phyloP scores from a whole-genome alignment of 2,329 filamentous ascomycete genomes.

The Phaeosphaeriaceae sp. region DNA sequence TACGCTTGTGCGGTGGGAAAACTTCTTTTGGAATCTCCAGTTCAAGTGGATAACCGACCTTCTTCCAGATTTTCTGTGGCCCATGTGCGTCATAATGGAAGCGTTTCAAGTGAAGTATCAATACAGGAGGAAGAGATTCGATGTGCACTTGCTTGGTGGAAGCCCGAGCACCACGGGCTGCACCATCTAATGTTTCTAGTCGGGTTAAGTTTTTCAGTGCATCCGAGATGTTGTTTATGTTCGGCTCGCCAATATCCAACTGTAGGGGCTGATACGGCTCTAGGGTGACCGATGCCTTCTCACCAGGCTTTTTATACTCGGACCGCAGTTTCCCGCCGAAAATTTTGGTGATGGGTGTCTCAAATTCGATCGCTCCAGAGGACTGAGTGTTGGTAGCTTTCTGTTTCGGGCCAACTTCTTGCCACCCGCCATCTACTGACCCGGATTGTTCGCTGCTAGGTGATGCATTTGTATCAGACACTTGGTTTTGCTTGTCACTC shows the following conservation, averaged over 20 bases:
- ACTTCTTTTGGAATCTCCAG: conserved; percentile 92
- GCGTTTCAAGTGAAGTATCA: conserved; percentile 94
- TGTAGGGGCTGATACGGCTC: conserved; percentile 95
- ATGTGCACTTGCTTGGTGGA: conserved; percentile 96
- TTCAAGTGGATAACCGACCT: conserved; percentile 92
- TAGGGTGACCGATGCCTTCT: conserved; percentile 88
- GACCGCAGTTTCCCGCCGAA: conserved; percentile 92
- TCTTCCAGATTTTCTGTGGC: conserved; percentile 98
- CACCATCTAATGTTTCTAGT: conserved; percentile 82
- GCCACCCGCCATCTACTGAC: conserved; percentile 73
- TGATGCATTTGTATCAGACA: conserved; percentile 44
- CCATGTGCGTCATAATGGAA: conserved; percentile 94
- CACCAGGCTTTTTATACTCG: conserved; percentile 83
- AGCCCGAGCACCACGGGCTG: conserved; percentile 75
- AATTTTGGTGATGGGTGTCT: conserved; percentile 89
- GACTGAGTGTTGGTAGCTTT: conserved; percentile 85
- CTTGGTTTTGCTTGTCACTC: conserved; percentile 47
- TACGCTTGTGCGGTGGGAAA: conserved; percentile 77
- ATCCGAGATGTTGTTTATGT: conserved; percentile 90
- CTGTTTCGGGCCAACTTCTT: conserved; percentile 93
- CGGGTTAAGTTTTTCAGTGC: conserved; percentile 84
- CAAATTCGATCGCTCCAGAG: conserved; percentile 73
- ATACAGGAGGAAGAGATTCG: conserved; percentile 85
- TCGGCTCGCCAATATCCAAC: conserved; percentile 86
- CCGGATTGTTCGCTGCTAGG: conserved; percentile 54